Evolutionary conservation across 1,284 basidiomycete genomes (phyloP), one percentile per base, ranked within the genome.

Genomic region (Tilletia horrida): DNA sequence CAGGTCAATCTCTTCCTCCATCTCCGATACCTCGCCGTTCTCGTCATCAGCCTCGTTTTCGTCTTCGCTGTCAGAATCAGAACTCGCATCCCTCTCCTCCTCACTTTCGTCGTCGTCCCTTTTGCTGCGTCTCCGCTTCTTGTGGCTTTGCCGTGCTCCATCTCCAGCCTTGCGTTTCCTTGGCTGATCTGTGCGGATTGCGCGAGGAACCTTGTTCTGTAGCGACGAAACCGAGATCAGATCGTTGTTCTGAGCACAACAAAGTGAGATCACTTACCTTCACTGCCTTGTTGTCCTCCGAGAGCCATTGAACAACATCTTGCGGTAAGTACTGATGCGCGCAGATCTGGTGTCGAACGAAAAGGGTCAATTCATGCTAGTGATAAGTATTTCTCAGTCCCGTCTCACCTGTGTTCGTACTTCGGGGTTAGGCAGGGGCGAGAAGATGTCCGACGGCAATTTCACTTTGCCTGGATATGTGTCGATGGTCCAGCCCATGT

Each of bases 381-480:
- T 2, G 9, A 65, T 11, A 40, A 11, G 35, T 11, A 18, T 3
- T 42, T 40, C 35, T 11, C 11, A 11, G 35, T 4, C 43, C 0
- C 14, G 14, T 55, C 71, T 69, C 31, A 75, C 75, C 69, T 76
- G 61, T 48, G 71, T 68, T 43, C 71, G 71, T 9, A 75, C 73
- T 21, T 80, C 81, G 2, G 68, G 27, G 31, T 69, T 75, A 2
- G 76, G 72, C 23, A 84, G 66, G 3, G 75, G 70, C 52, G 74
- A 75, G 68, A 97, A 87, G 65, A 97, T 91, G 81, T 97, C 93
- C 7, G 85, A 81, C 0, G 93, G 93, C 29, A 97, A 82, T 71
- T 87, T 87, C 42, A 95, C 84, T 77, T 90, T 90, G 29, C 89
- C 91, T 0, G 91, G 91, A 80, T 91, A 92, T 25, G 87, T 89